Evolutionary conservation across 176 grass and related monocot species (phyloP).

Genomic region (Dactylis glomerata): DNA sequence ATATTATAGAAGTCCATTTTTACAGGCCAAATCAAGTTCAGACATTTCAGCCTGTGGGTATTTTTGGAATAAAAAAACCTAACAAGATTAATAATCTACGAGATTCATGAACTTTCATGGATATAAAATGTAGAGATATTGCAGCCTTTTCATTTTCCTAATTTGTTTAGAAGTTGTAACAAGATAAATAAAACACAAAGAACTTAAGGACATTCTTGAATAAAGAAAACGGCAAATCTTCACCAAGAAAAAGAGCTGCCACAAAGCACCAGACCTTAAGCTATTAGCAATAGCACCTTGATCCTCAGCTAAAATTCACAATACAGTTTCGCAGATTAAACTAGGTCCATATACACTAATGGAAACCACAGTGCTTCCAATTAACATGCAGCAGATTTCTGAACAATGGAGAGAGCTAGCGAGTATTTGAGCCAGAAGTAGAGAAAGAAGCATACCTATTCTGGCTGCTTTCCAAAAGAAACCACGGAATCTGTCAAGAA

Average conservation of each 20-base stretch:
- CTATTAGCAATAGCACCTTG: background rate
- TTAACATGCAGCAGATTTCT: background rate
- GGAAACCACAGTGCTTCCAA: background rate
- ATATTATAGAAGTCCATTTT: background rate
- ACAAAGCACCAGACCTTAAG: background rate
- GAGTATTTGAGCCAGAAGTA: background rate
- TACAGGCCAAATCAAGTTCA: background rate
- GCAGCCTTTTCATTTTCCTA: background rate
- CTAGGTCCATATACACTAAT: background rate
- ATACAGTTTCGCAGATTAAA: background rate
- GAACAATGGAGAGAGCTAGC: background rate
- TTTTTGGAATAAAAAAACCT: background rate
- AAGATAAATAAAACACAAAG: background rate
- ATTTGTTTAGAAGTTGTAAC: background rate
- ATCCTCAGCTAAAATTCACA: background rate
- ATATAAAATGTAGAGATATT: background rate
- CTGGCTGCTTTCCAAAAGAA: constrained; percentile 74
- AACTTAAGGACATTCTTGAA: background rate
- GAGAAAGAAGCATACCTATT: constrained; percentile 41
- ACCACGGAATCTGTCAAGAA: constrained; percentile 46
- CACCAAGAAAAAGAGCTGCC: background rate
- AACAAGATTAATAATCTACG: background rate
- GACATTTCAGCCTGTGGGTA: background rate
- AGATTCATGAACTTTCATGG: background rate
- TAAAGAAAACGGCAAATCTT: background rate